Base-by-base conservation (phyloP, 73 alveolate species). In the Breviolum minutum region DNA sequence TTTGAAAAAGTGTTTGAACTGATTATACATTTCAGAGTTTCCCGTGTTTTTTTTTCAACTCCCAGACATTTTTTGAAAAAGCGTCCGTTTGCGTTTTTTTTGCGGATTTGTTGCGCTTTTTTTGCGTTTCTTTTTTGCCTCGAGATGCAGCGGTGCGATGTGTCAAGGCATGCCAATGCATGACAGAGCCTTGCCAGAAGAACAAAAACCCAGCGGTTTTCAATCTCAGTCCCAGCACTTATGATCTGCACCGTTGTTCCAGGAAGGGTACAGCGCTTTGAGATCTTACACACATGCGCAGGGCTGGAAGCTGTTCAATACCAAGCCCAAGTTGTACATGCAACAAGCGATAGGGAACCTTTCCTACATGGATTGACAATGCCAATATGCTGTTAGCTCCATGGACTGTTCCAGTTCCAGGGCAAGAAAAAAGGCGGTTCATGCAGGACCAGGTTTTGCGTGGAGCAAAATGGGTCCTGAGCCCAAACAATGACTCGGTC, bases 241-340 rank as follows among this genome's bases (percentile, higher is more conserved):
- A 2, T 68, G 77, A 2, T 68, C 4, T 2, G 24, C 77, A 68
- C 85, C 0, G 60, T 0, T 7, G 40, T 71, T 71, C 89, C 10
- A 83, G 92, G 92, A 54, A 83, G 71, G 92, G 24, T 19, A 19
- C 92, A 83, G 92, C 20, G 92, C 92, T 22, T 73, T 83, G 48
- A 2, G 61, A 71, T 7, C 11, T 9, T 60, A n/a, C 13, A 48
- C 60, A 1, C n/a, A 6, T 14, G 16, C 74, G 17, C 63, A 22
- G 26, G 9, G 24, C 1, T 83, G 92, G 92, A 48, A 83, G 48
- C 64, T 83, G 20, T 83, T 54, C 60, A 48, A 60, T 4, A 17
- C 10, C 61, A 60, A 30, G 1, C 92, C 92, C 14, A 83, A 83
- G 27, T 29, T 83, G 92, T 74, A 83, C 74, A 83, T 83, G 92